phyloP scores from a whole-genome alignment of 805 yeast genomes.

The Candida namnaoensis region DNA sequence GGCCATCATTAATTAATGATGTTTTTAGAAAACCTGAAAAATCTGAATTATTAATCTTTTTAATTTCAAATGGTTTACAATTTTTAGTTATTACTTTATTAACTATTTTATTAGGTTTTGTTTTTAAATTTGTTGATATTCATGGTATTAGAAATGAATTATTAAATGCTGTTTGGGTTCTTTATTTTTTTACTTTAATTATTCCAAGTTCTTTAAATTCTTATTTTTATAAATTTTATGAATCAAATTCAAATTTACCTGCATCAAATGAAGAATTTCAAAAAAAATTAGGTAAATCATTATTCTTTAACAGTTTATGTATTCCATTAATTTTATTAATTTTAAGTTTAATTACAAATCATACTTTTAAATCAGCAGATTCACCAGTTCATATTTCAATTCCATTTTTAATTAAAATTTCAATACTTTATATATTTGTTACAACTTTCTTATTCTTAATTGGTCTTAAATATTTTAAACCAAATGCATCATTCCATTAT shows the following conservation, averaged over 20 bases:
- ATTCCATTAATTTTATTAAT: conserved; percentile 11
- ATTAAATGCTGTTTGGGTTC: background rate
- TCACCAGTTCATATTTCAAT: conserved; percentile 14
- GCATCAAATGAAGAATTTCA: background rate
- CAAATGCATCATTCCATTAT: background rate
- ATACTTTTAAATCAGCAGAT: conserved; percentile 12
- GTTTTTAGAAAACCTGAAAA: conserved; percentile 14
- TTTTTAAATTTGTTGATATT: conserved; percentile 6
- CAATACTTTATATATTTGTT: conserved; percentile 5
- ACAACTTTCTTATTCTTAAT: conserved; percentile 7
- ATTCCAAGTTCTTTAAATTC: conserved; percentile 9
- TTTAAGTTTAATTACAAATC: conserved; percentile 7
- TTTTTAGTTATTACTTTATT: conserved; percentile 4
- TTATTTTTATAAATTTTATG: conserved; percentile 12
- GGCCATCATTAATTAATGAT: conserved; percentile 16
- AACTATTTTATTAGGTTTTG: conserved; percentile 1
- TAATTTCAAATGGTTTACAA: conserved; percentile 14
- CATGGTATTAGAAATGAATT: conserved; percentile 7
- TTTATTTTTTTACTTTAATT: conserved; percentile 10
- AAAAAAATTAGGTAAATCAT: conserved; percentile 1
- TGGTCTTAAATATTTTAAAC: conserved; percentile 6
- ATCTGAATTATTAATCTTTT: conserved; percentile 4
- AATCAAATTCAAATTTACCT: conserved; percentile 1
- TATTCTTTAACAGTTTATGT: conserved; percentile 9
- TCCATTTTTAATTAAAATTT: background rate